These are phyloP conservation scores for Colletotrichum tabaci DNA, from an alignment of 2,329 filamentous ascomycete species.

Conservation along the genomic window DNA sequence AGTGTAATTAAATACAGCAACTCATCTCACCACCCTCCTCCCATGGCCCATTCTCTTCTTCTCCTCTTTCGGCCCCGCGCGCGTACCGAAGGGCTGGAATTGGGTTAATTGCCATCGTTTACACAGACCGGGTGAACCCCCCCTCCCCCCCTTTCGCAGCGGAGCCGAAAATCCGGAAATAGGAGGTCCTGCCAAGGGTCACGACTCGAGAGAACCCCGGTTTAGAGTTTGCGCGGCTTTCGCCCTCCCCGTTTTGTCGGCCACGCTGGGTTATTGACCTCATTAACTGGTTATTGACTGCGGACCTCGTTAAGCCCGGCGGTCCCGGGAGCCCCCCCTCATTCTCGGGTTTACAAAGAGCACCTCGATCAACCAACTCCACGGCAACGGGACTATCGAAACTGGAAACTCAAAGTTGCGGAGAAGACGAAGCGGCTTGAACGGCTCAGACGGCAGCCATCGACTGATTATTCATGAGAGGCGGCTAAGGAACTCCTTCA, in stretches of 20 bases:
- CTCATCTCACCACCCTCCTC: not conserved
- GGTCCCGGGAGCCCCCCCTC: not conserved
- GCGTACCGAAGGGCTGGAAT: constrained; percentile 27
- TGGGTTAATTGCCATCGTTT: constrained; percentile 17
- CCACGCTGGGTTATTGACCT: too few species aligned
- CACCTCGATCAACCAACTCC: not conserved
- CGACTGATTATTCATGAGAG: not conserved
- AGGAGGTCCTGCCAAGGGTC: constrained; percentile 33
- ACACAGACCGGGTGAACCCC: too few species aligned
- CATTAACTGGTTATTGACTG: not conserved
- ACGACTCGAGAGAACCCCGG: constrained; percentile 28
- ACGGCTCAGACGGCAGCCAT: not conserved
- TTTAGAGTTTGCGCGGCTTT: constrained; percentile 38
- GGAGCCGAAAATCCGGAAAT: constrained; percentile 33
- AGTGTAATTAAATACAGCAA: constrained; percentile 25
- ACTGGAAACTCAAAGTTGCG: not conserved
- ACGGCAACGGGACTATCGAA: not conserved
- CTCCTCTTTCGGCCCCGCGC: not conserved
- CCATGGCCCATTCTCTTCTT: not conserved
- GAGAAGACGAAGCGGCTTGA: too few species aligned
- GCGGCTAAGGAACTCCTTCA: too few species aligned
- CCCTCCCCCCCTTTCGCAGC: constrained; percentile 4
- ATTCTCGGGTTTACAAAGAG: too few species aligned
- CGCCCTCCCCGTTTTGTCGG: constrained; percentile 12
- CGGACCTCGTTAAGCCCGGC: not conserved